phyloP scores from a whole-genome alignment of 2,329 filamentous ascomycete species.

The Fusarium vanettenii region DNA sequence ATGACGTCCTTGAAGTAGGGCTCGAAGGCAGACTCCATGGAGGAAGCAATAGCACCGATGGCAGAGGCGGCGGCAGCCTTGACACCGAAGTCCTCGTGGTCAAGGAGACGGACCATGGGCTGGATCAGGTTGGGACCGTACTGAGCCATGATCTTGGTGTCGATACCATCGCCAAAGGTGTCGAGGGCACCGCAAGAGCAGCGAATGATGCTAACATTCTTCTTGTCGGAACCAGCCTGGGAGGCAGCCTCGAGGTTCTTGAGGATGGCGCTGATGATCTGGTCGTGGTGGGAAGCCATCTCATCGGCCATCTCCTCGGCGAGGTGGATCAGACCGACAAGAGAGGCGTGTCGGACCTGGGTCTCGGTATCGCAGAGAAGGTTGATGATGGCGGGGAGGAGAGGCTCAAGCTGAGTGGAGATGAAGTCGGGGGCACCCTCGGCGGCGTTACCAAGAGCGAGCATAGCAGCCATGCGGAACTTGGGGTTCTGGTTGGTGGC shows the following conservation, averaged over 20 bases:
- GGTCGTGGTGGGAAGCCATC: constrained; percentile 85
- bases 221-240: constrained; percentile 75
- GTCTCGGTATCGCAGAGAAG: constrained; percentile 87
- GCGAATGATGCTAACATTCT: constrained; percentile 87
- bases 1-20: constrained; percentile 95
- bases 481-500: constrained; percentile 80
- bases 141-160: constrained; percentile 77
- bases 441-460: constrained; percentile 92
- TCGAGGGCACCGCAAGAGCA: constrained; percentile 92
- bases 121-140: constrained; percentile 88
- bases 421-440: constrained; percentile 98
- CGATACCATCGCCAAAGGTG: constrained; percentile 89
- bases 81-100: constrained; percentile 87
- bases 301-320: constrained; percentile 95
- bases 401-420: constrained; percentile 86
- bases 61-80: constrained; percentile 91
- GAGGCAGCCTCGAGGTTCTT: constrained; percentile 89
- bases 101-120: constrained; percentile 85
- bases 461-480: constrained; percentile 88
- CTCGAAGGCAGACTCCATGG: constrained; percentile 83
- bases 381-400: constrained; percentile 86
- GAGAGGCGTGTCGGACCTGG: constrained; percentile 85
- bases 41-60: constrained; percentile 88
- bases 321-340: constrained; percentile 88
- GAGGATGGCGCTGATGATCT: constrained; percentile 84